Conservation (phyloP, 441 rosid genomes). For the Gossypium lobatum region DNA sequence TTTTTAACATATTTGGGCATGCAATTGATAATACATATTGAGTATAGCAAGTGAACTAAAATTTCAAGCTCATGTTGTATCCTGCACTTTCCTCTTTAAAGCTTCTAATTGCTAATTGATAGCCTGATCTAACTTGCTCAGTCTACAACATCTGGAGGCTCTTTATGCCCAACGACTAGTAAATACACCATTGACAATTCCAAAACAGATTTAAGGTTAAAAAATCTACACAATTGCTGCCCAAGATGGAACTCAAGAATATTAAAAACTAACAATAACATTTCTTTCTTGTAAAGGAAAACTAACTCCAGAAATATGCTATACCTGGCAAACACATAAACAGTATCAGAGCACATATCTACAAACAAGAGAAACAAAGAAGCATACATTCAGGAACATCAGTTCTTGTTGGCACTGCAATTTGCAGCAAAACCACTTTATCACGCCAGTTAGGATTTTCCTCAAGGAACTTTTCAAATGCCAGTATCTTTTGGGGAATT, state of each 20-base stretch:
- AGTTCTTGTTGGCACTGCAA: slow-evolving; percentile 99
- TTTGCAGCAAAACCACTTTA: slow-evolving; percentile 93
- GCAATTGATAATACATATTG: not conserved
- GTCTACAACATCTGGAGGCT: not conserved
- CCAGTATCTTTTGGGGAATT: slow-evolving; percentile 96
- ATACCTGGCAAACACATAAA: not conserved
- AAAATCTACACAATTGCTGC: not conserved
- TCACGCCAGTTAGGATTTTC: slow-evolving; percentile 90
- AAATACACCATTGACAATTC: not conserved
- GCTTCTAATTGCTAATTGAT: not conserved
- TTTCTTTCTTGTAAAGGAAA: not conserved
- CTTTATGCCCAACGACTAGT: not conserved
- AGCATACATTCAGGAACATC: slow-evolving; percentile 97
- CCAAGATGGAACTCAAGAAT: not conserved
- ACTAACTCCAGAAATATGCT: slow-evolving; percentile 9
- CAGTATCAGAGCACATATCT: not conserved
- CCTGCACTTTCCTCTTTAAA: not conserved
- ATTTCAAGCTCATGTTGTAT: not conserved
- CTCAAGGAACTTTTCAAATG: slow-evolving; percentile 98
- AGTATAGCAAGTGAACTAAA: not conserved
- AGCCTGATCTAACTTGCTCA: not conserved
- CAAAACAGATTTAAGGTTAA: not conserved
- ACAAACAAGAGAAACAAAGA: slow-evolving; percentile 21
- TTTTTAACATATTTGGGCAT: not conserved
- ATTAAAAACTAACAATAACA: not conserved